Evolutionary conservation across 192 early-diverging fungal species (phyloP).

Genomic region (Umbelopsis isabellina): DNA sequence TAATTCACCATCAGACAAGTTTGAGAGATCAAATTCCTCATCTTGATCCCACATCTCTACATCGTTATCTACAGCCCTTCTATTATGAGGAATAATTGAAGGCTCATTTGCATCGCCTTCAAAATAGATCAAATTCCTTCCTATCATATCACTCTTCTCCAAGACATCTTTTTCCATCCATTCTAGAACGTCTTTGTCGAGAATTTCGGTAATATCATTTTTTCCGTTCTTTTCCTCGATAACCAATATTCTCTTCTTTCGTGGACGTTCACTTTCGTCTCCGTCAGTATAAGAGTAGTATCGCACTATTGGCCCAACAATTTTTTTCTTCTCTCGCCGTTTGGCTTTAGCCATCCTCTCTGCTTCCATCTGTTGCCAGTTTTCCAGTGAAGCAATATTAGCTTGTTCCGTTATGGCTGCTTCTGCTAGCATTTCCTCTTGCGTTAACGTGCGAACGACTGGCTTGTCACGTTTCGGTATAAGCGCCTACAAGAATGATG

Average conservation of each 20-base stretch:
- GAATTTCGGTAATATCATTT: slow-evolving; percentile 9
- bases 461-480: slow-evolving; percentile 50
- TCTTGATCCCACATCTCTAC: not conserved
- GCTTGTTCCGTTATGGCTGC: slow-evolving; percentile 55
- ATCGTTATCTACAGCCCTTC: not conserved
- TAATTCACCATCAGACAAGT: slow-evolving; percentile 27
- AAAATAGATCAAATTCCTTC: slow-evolving; percentile 52
- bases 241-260: slow-evolving; percentile 31
- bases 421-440: slow-evolving; percentile 57
- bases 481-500: slow-evolving; percentile 31
- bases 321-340: slow-evolving; percentile 39
- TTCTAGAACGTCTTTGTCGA: slow-evolving; percentile 1
- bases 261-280: slow-evolving; percentile 37
- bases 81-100: not conserved
- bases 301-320: slow-evolving; percentile 47
- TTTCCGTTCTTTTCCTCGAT: slow-evolving; percentile 14
- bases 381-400: slow-evolving; percentile 50
- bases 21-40: slow-evolving; percentile 7
- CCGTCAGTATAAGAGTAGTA: slow-evolving; percentile 54
- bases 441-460: slow-evolving; percentile 44
- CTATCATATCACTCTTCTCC: slow-evolving; percentile 44
- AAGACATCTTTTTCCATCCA: slow-evolving; percentile 28
- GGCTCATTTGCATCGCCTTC: slow-evolving; percentile 36
- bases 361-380: slow-evolving; percentile 55
- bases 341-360: slow-evolving; percentile 46